These are phyloP conservation scores for Setomelanomma holmii DNA, from an alignment of 2,329 filamentous ascomycete genomes.

Conservation along the genomic window DNA sequence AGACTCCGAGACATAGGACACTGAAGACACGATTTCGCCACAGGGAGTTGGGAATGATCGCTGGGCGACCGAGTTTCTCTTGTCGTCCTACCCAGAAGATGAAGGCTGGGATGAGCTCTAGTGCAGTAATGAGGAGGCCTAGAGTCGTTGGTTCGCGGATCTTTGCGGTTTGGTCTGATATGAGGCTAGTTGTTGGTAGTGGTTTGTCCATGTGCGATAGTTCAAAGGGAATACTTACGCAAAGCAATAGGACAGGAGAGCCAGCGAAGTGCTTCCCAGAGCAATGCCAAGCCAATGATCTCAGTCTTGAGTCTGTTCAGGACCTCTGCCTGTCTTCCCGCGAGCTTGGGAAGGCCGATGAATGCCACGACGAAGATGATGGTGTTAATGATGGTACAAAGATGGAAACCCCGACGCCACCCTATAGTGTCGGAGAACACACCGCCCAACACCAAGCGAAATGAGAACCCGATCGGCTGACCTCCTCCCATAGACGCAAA, in stretches of 20 bases:
- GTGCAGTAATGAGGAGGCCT: conserved; percentile 54
- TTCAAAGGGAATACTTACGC: conserved; percentile 53
- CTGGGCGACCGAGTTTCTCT: conserved; percentile 55
- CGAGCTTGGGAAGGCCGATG: conserved; percentile 47
- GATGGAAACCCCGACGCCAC: conserved; percentile 62
- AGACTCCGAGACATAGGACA: conserved; percentile 58
- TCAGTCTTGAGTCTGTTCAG: conserved; percentile 48
- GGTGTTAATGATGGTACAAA: conserved; percentile 54
- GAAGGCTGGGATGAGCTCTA: conserved; percentile 58
- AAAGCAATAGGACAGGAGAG: conserved; percentile 61
- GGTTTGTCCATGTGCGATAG: no score
- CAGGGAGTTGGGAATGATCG: conserved; percentile 67
- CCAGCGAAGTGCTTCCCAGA: conserved; percentile 56
- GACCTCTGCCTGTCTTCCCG: conserved; percentile 30
- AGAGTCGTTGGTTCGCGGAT: conserved; percentile 57
- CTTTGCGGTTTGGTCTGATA: conserved; percentile 50
- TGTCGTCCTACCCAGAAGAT: conserved; percentile 62
- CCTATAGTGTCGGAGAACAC: conserved; percentile 57
- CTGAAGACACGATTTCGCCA: conserved; percentile 67
- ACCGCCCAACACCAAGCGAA: conserved; percentile 61
- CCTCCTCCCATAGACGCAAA: conserved; percentile 60
- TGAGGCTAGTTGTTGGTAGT: conserved; percentile 19
- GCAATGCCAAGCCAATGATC: conserved; percentile 62
- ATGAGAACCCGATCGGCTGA: conserved; percentile 59
- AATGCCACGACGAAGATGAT: conserved; percentile 49